Conservation (phyloP, 2,329 filamentous ascomycete species). For the Herpotrichia juniperi region DNA sequence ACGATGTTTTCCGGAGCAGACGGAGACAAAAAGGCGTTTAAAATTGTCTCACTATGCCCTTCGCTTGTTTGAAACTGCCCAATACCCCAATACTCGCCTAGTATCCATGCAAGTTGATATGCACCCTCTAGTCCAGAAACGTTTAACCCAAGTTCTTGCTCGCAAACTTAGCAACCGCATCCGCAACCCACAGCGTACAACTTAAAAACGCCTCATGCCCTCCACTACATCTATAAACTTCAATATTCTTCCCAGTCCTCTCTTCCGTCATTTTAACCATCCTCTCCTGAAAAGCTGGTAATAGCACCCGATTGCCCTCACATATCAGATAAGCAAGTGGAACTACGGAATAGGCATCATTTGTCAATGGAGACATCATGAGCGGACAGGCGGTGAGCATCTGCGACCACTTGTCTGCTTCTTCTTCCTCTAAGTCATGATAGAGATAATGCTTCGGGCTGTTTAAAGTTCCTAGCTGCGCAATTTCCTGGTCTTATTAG, state of each 20-base stretch:
- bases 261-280: constrained; percentile 3
- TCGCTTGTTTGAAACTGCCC: too few relatives aligned
- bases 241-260: background rate
- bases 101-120: too few relatives aligned
- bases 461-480: background rate
- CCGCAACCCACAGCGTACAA: background rate
- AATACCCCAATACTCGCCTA: too few relatives aligned
- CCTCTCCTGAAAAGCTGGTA: background rate
- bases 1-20: too few relatives aligned
- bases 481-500: background rate
- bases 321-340: constrained; percentile 6
- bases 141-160: too few relatives aligned
- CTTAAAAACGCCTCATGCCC: constrained; percentile 9
- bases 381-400: constrained; percentile 7
- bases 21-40: too few relatives aligned
- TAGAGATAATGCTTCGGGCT: background rate
- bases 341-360: constrained; percentile 8
- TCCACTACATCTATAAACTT: background rate
- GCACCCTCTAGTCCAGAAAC: too few relatives aligned
- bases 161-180: background rate
- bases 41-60: too few relatives aligned
- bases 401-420: background rate
- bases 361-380: constrained; percentile 1
- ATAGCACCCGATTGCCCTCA: constrained; percentile 1
- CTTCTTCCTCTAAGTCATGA: background rate